Base-by-base conservation (phyloP, 768 basidiomycete genomes). In the Leccinum uliginosum region DNA sequence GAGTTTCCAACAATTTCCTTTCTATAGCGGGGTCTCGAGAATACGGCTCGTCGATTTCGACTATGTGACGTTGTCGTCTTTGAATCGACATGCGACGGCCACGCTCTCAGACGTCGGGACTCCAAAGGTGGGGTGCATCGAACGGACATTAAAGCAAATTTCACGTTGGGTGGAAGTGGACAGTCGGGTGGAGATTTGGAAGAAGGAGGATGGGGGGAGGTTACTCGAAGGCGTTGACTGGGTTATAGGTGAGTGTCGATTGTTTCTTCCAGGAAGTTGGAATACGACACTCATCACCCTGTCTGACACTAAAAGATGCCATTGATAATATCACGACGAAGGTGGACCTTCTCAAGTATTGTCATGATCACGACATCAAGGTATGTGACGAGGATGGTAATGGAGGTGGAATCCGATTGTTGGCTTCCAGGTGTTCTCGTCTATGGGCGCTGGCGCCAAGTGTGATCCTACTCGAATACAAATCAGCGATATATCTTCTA, bases 301-400 rank as follows among this genome's bases (percentile, higher is more conserved):
- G 30, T 60, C 50, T 53, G 24, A 9, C n/a, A 53, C 14, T 34
- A 14, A 64, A 10, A 84, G 96, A 99, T 71, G 94, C 94, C 6
- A 99, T 98, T 57, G 96, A 98, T 73, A 98, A 99, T 67, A 96
- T 98, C 59, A 83, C 89, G 48, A 96, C 96, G 0, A 98, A 99
- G 70, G 93, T 97, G 11, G 95, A 98, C 65, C 77, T 98, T 45
- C 80, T 99, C 8, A 85, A 89, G 56, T 88, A 95, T 71, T 99
- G 96, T 65, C 82, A 89, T 64, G 82, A 86, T 54, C 77, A 87
- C 60, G 68, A 78, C 17, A 84, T 98, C 71, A 93, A 91, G 76
- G 92, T 89, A 50, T 61, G n/a, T 50, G 11, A 47, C 40, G 1
- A 32, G 21, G 10, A 30, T 4, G 7, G 9, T 6, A 7, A 5